A percentile compares a stretch with the other conserved stretches of the same genome.
Conservation (phyloP, 371 early-diverging fungal species). For the Mortierella sp. region DNA sequence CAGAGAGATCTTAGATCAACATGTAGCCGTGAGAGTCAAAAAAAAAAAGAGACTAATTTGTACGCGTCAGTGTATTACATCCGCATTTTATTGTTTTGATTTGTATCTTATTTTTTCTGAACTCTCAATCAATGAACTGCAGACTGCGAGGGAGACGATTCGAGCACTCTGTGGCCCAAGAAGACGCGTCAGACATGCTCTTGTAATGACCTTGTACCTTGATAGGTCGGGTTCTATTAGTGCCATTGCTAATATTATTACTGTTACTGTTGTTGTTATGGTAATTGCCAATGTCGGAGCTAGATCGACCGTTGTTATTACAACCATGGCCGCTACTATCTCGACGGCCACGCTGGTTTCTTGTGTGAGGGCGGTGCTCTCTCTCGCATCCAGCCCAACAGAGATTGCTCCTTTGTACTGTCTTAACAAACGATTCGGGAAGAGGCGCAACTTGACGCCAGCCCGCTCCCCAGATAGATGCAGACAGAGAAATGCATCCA, state of each 20-base stretch:
- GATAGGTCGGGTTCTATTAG: not conserved
- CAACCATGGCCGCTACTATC: constrained; percentile 2
- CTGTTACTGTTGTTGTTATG: not conserved
- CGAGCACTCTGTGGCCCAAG: constrained; percentile 37
- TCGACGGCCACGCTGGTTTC: constrained; percentile 14
- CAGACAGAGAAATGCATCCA: constrained; percentile 29
- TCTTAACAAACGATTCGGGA: constrained; percentile 48
- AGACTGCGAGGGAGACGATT: constrained; percentile 52
- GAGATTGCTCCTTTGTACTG: constrained; percentile 31
- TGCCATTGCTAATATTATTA: not conserved
- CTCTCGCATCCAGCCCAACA: constrained; percentile 28
- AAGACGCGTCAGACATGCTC: constrained; percentile 17
- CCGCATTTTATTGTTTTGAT: too few species aligned
- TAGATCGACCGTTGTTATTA: not conserved
- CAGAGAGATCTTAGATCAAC: too few species aligned
- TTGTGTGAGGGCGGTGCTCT: constrained; percentile 18
- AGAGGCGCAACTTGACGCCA: constrained; percentile 56
- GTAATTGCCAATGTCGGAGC: not conserved
- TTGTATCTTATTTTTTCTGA: too few species aligned
- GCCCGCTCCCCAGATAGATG: constrained; percentile 47
- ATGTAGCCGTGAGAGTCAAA: too few species aligned
- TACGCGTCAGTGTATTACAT: too few species aligned
- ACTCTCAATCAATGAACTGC: constrained; percentile 43
- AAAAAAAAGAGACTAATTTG: too few species aligned
- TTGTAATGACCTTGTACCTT: constrained; percentile 6